Percentiles rank a stretch among this genome's conserved stretches.
Evolutionary conservation across 176 grass and related monocot genomes (phyloP).

Genomic region (Oryza punctata): DNA sequence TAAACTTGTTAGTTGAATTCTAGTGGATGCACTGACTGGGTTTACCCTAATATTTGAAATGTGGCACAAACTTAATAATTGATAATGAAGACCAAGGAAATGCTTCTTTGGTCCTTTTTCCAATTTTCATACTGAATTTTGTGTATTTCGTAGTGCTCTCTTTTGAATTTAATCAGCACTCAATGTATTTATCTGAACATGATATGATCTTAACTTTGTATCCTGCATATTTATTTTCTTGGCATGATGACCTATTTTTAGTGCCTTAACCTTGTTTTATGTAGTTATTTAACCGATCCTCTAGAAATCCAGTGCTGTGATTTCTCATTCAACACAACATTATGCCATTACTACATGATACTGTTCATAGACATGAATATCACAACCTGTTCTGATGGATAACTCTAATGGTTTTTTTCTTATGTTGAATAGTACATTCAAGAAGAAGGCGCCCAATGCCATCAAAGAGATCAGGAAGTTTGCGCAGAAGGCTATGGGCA

Average conservation of each 20-base stretch:
- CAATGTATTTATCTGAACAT: neutral
- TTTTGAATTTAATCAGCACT: neutral
- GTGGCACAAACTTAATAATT: neutral
- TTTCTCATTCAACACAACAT: neutral
- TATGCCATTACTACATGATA: neutral
- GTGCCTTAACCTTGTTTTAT: neutral
- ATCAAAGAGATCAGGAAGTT: conserved; percentile 88
- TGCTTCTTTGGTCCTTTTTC: neutral
- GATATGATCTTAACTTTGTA: neutral
- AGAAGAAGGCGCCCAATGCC: conserved; percentile 91
- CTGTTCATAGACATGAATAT: neutral
- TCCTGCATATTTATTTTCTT: neutral
- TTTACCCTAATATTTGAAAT: neutral
- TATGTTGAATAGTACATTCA: conserved; percentile 75
- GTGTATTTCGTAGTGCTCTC: neutral
- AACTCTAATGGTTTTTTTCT: neutral
- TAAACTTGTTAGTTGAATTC: neutral
- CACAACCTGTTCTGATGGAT: neutral
- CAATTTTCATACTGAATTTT: neutral
- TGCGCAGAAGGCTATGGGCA: conserved; percentile 87
- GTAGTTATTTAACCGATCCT: neutral
- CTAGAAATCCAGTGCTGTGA: neutral
- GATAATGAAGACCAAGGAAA: neutral
- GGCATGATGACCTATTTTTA: neutral
- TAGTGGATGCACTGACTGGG: neutral